Base-by-base conservation (phyloP, 805 yeast genomes). In the Lipomyces sp. region DNA sequence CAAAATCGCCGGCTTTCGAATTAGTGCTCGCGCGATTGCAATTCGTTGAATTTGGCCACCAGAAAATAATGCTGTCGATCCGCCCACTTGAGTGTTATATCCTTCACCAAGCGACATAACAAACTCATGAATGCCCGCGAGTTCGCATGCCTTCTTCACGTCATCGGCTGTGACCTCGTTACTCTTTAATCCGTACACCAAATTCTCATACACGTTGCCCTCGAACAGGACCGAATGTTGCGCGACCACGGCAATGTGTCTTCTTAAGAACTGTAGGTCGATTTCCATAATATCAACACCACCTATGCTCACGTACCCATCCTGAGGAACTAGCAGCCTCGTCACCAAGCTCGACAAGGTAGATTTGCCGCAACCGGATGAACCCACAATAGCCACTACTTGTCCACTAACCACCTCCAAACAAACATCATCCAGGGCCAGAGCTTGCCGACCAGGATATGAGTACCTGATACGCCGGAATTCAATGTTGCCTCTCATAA, bases 21-120 rank as follows among this genome's bases (percentile, higher is more conserved):
- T 65, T 2, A 95, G 69, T 0, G 97, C 95, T 60, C 98, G 82
- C 0, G 94, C 97, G 60, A 95, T 86, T 0, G 95, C 87, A 1
- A 95, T 75, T 64, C 98, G 79, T 75, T 95, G 98, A 7, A 89
- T 81, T 76, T 95, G 98, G 1, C 99, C 99, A 34, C 97, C 96
- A 0, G 98, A 92, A 1, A 94, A 76, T 54, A 85, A 71, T 2
- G 48, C 5, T 8, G 78, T 73, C 2, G 81, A 75, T 18, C 82
- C 84, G 1, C 87, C 89, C 32, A 94, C 78, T 13, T 77, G 73
- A 0, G 97, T 85, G 51, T 86, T 80, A 29, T 91, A 74, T 0
- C 89, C 89, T 1, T 83, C 79, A 0, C 90, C 87, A 10, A 90
- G 79, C 0, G 82, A 73, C 0, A 76, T 61, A 4, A 90, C 83